These are phyloP conservation scores for Aspergillus tanneri DNA, from an alignment of 2,329 filamentous ascomycete genomes.

Conservation along the genomic window DNA sequence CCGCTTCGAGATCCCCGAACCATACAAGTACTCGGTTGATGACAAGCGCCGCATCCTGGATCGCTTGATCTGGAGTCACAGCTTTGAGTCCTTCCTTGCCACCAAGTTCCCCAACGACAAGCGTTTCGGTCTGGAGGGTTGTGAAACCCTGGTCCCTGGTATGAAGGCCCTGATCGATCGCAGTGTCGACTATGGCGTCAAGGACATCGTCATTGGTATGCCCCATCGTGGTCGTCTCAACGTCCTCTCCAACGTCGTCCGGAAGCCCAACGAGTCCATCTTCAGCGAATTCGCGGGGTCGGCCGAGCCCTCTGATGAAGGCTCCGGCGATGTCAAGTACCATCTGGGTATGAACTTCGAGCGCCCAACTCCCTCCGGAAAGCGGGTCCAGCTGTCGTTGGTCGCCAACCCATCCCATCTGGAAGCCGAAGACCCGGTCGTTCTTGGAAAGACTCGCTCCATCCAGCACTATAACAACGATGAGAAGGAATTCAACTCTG, in stretches of 20 bases:
- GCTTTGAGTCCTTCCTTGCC: conserved; percentile 91
- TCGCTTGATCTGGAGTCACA: conserved; percentile 96
- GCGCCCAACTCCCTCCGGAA: conserved; percentile 93
- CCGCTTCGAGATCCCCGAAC: conserved; percentile 86
- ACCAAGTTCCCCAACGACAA: conserved; percentile 99
- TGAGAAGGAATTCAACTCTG: conserved; percentile 80
- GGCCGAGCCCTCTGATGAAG: conserved; percentile 84
- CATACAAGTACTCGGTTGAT: conserved; percentile 96
- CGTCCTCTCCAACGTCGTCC: conserved; percentile 95
- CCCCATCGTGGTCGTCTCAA: conserved; percentile 98
- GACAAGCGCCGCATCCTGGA: conserved; percentile 98
- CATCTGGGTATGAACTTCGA: conserved; percentile 99
- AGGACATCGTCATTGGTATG: conserved; percentile 99
- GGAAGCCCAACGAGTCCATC: conserved; percentile 99
- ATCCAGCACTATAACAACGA: conserved; percentile 99
- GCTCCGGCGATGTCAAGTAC: conserved; percentile 98
- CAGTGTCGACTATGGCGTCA: conserved; percentile 96
- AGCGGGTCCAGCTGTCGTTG: conserved; percentile 97
- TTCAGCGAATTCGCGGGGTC: conserved; percentile 97
- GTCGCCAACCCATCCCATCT: conserved; percentile 98
- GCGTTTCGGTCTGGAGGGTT: conserved; percentile 96
- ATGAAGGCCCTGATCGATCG: conserved; percentile 99
- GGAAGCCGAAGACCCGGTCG: conserved; percentile 96
- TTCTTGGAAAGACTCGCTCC: conserved; percentile 93
- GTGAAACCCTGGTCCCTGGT: conserved; percentile 92